These are phyloP conservation scores for Gyrodon lividus DNA, from an alignment of 768 basidiomycete species.

Conservation along the genomic window DNA sequence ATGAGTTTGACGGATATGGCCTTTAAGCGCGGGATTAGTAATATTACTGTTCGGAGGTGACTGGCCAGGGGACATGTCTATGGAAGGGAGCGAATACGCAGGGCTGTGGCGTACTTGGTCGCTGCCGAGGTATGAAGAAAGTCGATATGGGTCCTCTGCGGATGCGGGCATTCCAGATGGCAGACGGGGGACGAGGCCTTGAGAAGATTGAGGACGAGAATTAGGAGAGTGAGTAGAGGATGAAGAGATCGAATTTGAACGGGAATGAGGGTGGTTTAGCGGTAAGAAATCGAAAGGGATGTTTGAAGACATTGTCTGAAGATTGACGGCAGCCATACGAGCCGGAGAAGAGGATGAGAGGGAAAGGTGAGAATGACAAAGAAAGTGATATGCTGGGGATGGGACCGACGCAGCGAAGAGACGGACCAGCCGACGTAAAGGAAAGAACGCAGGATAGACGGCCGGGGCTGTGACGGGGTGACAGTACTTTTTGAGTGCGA, in stretches of 20 bases:
- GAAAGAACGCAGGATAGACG: neutral
- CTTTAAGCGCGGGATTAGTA: constrained; percentile 74
- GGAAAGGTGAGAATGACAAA: constrained; percentile 25
- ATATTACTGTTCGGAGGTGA: constrained; percentile 77
- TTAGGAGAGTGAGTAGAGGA: constrained; percentile 69
- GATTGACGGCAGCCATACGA: constrained; percentile 70
- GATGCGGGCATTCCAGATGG: constrained; percentile 49
- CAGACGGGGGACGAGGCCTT: constrained; percentile 57
- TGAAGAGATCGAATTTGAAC: constrained; percentile 77
- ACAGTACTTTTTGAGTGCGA: neutral
- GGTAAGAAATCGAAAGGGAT: constrained; percentile 73
- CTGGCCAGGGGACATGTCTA: constrained; percentile 49
- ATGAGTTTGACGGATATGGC: constrained; percentile 71
- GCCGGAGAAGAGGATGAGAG: constrained; percentile 16
- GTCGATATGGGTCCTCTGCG: constrained; percentile 70
- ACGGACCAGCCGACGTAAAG: constrained; percentile 58
- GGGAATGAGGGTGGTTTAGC: constrained; percentile 61
- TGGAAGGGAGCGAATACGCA: constrained; percentile 39
- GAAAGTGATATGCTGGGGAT: constrained; percentile 38
- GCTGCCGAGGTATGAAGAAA: constrained; percentile 52
- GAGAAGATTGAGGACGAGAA: constrained; percentile 78
- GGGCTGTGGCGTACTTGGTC: constrained; percentile 49
- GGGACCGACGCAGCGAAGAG: constrained; percentile 30
- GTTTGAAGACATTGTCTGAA: constrained; percentile 67
- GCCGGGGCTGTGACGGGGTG: neutral